Conservation (phyloP, 2,329 filamentous ascomycete genomes). For the Boeremia exigua region DNA sequence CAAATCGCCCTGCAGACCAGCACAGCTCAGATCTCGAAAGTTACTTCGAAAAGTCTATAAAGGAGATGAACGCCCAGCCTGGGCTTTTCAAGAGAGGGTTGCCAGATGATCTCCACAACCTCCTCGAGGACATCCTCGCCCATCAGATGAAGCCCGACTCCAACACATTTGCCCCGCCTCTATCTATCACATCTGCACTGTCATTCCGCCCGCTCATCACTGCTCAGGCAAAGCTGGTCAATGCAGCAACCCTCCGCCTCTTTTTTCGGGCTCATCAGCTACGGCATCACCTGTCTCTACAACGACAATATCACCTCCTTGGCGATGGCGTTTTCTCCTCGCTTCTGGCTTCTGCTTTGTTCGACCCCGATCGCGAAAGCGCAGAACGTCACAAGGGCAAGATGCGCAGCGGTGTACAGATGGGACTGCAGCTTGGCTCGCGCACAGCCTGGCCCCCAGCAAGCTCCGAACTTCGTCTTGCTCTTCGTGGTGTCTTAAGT, state of each 20-base stretch:
- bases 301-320: slow-evolving; percentile 81
- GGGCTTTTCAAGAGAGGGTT: slow-evolving; percentile 13
- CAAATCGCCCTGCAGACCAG: not conserved
- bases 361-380: slow-evolving; percentile 80
- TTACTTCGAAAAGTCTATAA: slow-evolving; percentile 38
- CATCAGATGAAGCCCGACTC: not conserved
- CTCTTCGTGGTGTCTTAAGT: slow-evolving; percentile 81
- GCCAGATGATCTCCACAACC: slow-evolving; percentile 37
- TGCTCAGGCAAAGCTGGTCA: slow-evolving; percentile 77
- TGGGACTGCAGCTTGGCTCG: slow-evolving; percentile 83
- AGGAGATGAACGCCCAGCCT: slow-evolving; percentile 35
- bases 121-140: slow-evolving; percentile 31
- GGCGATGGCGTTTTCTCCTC: slow-evolving; percentile 85
- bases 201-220: slow-evolving; percentile 78
- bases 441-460: slow-evolving; percentile 90
- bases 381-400: slow-evolving; percentile 75
- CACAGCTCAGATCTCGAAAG: slow-evolving; percentile 15
- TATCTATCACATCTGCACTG: slow-evolving; percentile 65
- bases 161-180: slow-evolving; percentile 57
- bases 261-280: slow-evolving; percentile 78
- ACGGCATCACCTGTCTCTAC: slow-evolving; percentile 73
- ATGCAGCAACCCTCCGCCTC: slow-evolving; percentile 75
- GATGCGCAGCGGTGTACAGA: slow-evolving; percentile 67
- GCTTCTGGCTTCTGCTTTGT: slow-evolving; percentile 80
- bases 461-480: slow-evolving; percentile 88